phyloP scores from a whole-genome alignment of 2,329 filamentous ascomycete species.

The Diaporthe sp. region DNA sequence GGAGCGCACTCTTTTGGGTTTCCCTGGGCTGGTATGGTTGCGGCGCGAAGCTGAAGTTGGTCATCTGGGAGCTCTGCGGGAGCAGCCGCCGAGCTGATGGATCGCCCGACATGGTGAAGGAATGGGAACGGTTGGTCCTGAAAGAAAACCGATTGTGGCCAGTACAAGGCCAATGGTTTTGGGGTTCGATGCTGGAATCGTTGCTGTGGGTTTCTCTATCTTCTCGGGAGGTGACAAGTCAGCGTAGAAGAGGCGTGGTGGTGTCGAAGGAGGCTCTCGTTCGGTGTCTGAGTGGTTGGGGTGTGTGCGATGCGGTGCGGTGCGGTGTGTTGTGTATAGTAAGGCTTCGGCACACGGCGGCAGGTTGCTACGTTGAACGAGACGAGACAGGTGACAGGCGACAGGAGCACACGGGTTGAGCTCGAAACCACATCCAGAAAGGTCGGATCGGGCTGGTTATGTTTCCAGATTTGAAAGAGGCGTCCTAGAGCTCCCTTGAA shows the following conservation, averaged over 20 bases:
- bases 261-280: constrained; percentile 30
- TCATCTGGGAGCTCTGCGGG: constrained; percentile 78
- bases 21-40: constrained; percentile 73
- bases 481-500: background rate
- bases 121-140: background rate
- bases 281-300: constrained; percentile 13
- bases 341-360: constrained; percentile 1
- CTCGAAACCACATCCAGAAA: constrained; percentile 3
- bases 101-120: constrained; percentile 70
- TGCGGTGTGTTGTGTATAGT: constrained; percentile 27
- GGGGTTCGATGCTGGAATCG: background rate
- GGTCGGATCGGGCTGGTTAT: constrained; percentile 8
- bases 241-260: constrained; percentile 7
- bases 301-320: constrained; percentile 1
- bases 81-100: constrained; percentile 71
- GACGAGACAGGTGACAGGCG: constrained; percentile 20
- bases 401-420: constrained; percentile 11
- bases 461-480: constrained; percentile 8
- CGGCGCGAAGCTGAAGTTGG: constrained; percentile 82
- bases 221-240: background rate
- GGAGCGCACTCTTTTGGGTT: constrained; percentile 83
- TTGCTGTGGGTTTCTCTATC: background rate
- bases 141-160: constrained; percentile 12
- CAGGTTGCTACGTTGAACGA: constrained; percentile 12
- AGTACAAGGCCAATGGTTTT: background rate